phyloP scores from a whole-genome alignment of 139 green algal species.

The Astrephomene gubernaculifera region DNA sequence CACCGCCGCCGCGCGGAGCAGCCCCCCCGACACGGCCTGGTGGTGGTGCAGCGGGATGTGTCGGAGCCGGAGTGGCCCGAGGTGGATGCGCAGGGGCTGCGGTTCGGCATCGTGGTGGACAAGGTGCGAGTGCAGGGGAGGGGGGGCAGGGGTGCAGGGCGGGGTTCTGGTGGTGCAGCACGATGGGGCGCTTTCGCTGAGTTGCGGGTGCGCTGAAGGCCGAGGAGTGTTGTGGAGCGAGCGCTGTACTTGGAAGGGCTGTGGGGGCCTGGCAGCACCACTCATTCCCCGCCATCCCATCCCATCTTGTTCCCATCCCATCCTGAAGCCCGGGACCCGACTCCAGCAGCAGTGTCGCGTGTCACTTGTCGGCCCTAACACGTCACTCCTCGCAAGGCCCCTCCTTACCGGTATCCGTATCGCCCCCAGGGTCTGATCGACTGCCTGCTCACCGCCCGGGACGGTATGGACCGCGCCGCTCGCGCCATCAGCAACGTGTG shows the following conservation, averaged over 20 bases:
- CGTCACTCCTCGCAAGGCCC: neutral
- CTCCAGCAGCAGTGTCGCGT: too few species aligned
- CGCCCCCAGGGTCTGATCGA: slow-evolving; percentile 25
- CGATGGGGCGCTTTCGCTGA: too few species aligned
- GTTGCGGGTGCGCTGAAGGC: too few species aligned
- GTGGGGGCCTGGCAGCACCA: too few species aligned
- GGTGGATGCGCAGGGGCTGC: neutral
- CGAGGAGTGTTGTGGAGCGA: too few species aligned
- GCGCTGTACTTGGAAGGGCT: too few species aligned
- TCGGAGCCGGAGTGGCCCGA: slow-evolving; percentile 20
- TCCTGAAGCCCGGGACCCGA: too few species aligned
- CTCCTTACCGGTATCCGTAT: neutral
- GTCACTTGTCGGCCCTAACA: too few species aligned
- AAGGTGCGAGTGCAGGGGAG: slow-evolving; percentile 3
- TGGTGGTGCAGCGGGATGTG: slow-evolving; percentile 3
- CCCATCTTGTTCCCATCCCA: too few species aligned
- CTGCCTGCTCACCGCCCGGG: slow-evolving; percentile 27
- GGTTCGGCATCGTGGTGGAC: slow-evolving; percentile 26
- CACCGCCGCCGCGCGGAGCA: neutral
- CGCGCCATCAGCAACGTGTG: slow-evolving; percentile 24
- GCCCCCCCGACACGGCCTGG: slow-evolving; percentile 1
- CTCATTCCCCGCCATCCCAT: too few species aligned
- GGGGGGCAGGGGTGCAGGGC: neutral
- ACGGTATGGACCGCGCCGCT: slow-evolving; percentile 10
- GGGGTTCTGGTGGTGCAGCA: too few species aligned